These are phyloP conservation scores for Globisporangium paroecandrum DNA, from an alignment of 352 stramenopile species.

Conservation along the genomic window DNA sequence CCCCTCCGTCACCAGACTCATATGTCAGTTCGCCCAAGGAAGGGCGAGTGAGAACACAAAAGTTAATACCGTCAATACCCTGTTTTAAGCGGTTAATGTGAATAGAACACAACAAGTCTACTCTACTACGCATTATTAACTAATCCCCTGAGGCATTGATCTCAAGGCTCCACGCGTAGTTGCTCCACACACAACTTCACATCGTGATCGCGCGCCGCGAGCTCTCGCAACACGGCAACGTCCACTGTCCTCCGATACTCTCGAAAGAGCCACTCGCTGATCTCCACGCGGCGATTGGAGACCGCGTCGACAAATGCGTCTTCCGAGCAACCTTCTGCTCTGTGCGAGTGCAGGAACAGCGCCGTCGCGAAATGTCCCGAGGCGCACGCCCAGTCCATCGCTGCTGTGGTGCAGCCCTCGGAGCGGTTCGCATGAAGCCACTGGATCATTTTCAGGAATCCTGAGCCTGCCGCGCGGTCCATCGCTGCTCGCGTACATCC, in stretches of 20 bases:
- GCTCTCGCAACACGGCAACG: neutral
- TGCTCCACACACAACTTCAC: neutral
- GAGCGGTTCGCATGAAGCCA: conserved; percentile 4
- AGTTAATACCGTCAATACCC: no score
- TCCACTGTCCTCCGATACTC: neutral
- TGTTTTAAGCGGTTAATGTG: no score
- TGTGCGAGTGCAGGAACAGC: neutral
- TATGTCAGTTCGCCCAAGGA: no score
- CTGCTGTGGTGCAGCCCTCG: neutral
- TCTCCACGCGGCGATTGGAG: conserved; percentile 1
- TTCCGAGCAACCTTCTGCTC: neutral
- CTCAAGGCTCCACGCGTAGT: neutral
- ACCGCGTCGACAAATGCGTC: neutral
- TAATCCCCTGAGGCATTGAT: no score
- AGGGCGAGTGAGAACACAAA: no score
- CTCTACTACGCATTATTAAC: no score
- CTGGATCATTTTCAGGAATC: neutral
- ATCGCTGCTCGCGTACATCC: neutral
- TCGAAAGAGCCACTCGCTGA: neutral
- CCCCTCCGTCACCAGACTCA: no score
- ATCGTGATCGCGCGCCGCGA: neutral
- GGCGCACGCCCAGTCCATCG: conserved; percentile 2
- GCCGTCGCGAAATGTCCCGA: neutral
- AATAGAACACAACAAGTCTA: no score
- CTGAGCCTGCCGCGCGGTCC: neutral